phyloP scores from a whole-genome alignment of 257 asterid genomes.

The Gentiana macrophylla region DNA sequence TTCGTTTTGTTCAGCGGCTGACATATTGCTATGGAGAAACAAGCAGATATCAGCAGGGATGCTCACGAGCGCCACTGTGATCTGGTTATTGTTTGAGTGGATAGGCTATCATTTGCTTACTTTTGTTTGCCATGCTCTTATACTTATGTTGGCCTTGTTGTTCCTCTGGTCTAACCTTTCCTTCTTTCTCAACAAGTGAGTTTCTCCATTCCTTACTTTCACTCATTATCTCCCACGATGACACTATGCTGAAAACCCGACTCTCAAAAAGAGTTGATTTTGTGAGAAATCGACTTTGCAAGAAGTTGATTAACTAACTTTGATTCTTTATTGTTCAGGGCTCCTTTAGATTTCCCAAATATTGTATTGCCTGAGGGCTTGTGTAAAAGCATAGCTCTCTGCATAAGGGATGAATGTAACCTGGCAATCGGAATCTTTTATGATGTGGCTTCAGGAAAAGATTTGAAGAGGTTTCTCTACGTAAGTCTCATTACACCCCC shows the following conservation, averaged over 20 bases:
- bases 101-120: conserved; percentile 78
- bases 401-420: conserved; percentile 49
- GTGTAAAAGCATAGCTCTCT: conserved; percentile 38
- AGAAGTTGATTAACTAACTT: too few species aligned
- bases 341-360: conserved; percentile 50
- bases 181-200: conserved; percentile 64
- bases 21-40: conserved; percentile 88
- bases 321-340: conserved; percentile 24
- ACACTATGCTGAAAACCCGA: too few species aligned
- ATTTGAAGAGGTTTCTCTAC: conserved; percentile 49
- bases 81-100: conserved; percentile 92
- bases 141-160: conserved; percentile 55
- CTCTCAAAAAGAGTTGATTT: too few species aligned
- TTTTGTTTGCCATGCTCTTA: conserved; percentile 74
- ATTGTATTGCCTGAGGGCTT: conserved; percentile 53
- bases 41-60: conserved; percentile 74
- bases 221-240: not conserved
- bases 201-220: not conserved
- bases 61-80: conserved; percentile 75
- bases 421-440: conserved; percentile 34
- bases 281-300: not conserved
- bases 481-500: conserved; percentile 21
- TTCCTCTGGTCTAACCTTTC: conserved; percentile 91
- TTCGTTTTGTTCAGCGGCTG: conserved; percentile 54
- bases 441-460: conserved; percentile 65